Base-by-base conservation (phyloP, 2,329 filamentous ascomycete genomes). In the Pseudogymnoascus verrucosus region DNA sequence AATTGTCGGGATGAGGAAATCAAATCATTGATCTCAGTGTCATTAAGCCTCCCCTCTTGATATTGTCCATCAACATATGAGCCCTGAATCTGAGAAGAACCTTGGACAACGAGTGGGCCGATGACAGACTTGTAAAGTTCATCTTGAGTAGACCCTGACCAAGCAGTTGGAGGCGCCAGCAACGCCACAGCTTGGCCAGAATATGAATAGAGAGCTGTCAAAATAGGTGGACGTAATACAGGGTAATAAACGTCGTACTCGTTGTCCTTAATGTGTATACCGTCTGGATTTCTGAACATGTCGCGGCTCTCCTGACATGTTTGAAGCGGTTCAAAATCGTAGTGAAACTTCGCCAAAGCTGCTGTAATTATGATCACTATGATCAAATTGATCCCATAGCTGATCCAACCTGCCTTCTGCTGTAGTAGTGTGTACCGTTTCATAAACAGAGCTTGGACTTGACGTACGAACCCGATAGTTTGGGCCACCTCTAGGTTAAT, bases 401-500 rank as follows among this genome's bases (percentile, higher is more conserved):
- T 84, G 66, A 87, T 78, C 65, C 79, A 82, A 8, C 69, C 68
- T 3, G 68, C 63, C 67, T 86, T 87, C 26, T 85, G 80, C 34
- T 79, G 77, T 11, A 87, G 73, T 26, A 89, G 84, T 0, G 80
- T 84, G 60, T 80, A 75, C 64, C 86, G 78, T 69, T 89, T 89
- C 51, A 78, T 75, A 70, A 88, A 86, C 28, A 89, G 74, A 2
- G 86, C 80, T 71, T 78, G 77, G 1, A 83, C 80, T 74, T 89
- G 86, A 64, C 78, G 77, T 5, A 78, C 68, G 70, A 86, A 80
- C 1, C 79, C 78, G 28, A 86, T 82, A 8, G 79, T 78, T 65
- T 76, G 77, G 2, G 85, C 85, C 16, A 82, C 80, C 37, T 78
- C 78, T 64, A 81, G 81, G 63, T 74, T 65, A 11, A 75, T 66